Percentiles rank a stretch among this genome's conserved stretches.
Evolutionary conservation across 805 yeast genomes (phyloP).

Genomic region (Zygotorulaspora sp.): DNA sequence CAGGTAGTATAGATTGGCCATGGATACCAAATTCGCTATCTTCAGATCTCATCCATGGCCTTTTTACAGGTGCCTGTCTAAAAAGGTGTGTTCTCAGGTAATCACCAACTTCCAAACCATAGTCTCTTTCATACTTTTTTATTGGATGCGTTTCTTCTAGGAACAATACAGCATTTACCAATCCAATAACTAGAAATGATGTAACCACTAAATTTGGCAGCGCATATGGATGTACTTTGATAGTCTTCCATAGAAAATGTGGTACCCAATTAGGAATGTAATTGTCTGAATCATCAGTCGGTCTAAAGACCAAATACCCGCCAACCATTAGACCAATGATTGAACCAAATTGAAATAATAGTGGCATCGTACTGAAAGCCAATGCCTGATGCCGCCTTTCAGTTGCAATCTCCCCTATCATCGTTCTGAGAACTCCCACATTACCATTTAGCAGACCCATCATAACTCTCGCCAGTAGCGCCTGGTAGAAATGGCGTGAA

Average conservation of each 20-base stretch:
- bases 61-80: constrained; percentile 17
- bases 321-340: constrained; percentile 61
- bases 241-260: constrained; percentile 25
- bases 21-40: background rate
- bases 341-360: constrained; percentile 57
- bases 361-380: constrained; percentile 58
- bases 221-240: constrained; percentile 45
- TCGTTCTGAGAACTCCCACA: constrained; percentile 58
- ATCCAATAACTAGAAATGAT: constrained; percentile 35
- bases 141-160: constrained; percentile 50
- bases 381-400: constrained; percentile 57
- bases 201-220: constrained; percentile 50
- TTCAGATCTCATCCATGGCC: constrained; percentile 28
- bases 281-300: constrained; percentile 24
- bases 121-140: constrained; percentile 39
- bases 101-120: constrained; percentile 46
- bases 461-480: constrained; percentile 47
- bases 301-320: constrained; percentile 47
- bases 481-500: constrained; percentile 47
- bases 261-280: constrained; percentile 18
- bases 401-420: constrained; percentile 55
- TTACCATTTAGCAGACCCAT: constrained; percentile 62
- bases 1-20: background rate
- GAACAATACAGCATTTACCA: constrained; percentile 42
- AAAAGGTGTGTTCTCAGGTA: constrained; percentile 18